Conservation (phyloP, 352 stramenopile genomes). For the Pythium rishiriense region DNA sequence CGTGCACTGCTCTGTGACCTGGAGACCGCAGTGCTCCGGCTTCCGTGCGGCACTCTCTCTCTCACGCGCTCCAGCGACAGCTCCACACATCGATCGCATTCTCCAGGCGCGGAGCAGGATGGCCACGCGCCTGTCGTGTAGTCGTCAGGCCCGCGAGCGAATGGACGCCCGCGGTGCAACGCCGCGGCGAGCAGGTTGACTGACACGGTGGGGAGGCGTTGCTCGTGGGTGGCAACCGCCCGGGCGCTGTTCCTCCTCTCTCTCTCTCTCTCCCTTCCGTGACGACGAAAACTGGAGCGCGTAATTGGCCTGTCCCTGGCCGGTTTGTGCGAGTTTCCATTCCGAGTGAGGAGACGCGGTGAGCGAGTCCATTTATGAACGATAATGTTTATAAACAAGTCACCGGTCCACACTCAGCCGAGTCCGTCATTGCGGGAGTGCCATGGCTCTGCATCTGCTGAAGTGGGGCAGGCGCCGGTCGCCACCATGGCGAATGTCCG, state of each 20-base stretch:
- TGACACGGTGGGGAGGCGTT: not conserved
- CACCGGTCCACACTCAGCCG: not conserved
- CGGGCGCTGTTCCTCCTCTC: not conserved
- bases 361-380: not conserved
- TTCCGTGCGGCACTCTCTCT: too few species aligned
- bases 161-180: not conserved
- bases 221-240: not conserved
- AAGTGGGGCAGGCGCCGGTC: too few species aligned
- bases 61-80: not conserved
- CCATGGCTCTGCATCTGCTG: too few species aligned
- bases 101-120: too few species aligned
- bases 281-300: not conserved
- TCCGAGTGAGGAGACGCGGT: not conserved
- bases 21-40: too few species aligned
- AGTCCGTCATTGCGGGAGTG: too few species aligned
- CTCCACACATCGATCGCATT: too few species aligned
- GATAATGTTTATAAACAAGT: too few species aligned
- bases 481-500: not conserved
- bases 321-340: not conserved
- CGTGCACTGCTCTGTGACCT: not conserved
- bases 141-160: not conserved
- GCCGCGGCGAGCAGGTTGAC: not conserved
- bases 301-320: not conserved
- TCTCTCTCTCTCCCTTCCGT: too few species aligned
- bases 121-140: not conserved